Evolutionary conservation across 148 eudicot genomes (phyloP), one percentile per base, ranked within the genome.

Genomic region (Rhododendron kiyosumense): DNA sequence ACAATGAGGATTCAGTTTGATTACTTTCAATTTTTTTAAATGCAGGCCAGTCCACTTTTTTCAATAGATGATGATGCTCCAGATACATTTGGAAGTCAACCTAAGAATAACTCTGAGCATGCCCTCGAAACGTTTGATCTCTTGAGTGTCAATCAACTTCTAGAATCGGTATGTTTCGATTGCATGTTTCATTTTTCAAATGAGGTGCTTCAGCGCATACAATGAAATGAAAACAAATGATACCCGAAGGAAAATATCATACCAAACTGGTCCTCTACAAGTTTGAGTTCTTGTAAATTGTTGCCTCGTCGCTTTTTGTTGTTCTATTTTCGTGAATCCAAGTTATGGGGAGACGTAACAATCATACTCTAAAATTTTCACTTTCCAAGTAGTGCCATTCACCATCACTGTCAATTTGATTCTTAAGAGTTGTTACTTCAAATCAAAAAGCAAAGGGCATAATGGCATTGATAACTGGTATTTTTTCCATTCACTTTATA

Each of bases 121-220:
- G 83, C 90, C 52, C 73, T 81, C 26, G 94, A 91, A 83, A 85
- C 49, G 65, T 85, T 89, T 57, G 88, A 87, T 76, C 93, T 96
- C 73, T 86, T 94, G 89, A 96, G 94, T 82, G 94, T 93, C 75
- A 92, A 92, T 89, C 93, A 96, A 90, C 93, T 96, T 85, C 90
- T 96, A 49, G 96, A 95, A 85, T 94, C 95, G 73, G 99, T 96
- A 95, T 22, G 94, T 88, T 87, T n/a, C 82, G 78, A 75, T 48
- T 54, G 32, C 69, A 18, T 79, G 7, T 79, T 78, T 65, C n/a
- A 43, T 48, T 63, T 12, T 17, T 63, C 13, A 24, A 28, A 38
- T 67, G 57, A 9, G 30, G 22, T 67, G 22, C 85, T 43, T 63
- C 54, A 65, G 38, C 2, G 28, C 11, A n/a, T 41, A 38, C 81